phyloP scores from a whole-genome alignment of 768 basidiomycete genomes.

The Amanita thiersii region DNA sequence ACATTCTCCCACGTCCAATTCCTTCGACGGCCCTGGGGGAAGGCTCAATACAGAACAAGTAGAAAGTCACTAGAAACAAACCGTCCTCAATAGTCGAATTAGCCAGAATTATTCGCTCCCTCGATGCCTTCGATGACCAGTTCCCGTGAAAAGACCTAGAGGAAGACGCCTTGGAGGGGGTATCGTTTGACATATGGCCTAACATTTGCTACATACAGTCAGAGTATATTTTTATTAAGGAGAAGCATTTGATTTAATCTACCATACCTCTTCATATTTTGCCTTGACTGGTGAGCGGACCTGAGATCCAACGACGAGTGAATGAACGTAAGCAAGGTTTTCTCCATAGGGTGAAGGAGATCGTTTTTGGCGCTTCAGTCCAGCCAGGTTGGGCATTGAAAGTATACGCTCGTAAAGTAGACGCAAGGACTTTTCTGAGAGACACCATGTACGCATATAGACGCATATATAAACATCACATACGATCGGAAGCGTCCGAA shows the following conservation, averaged over 20 bases:
- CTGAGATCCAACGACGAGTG: neutral
- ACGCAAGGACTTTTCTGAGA: constrained; percentile 18
- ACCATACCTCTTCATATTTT: too few relatives aligned
- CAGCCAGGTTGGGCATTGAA: constrained; percentile 35
- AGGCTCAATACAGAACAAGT: too few relatives aligned
- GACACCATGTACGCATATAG: neutral
- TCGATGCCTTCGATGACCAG: too few relatives aligned
- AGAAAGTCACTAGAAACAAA: too few relatives aligned
- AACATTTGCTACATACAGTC: too few relatives aligned
- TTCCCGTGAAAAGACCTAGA: too few relatives aligned
- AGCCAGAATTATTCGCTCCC: too few relatives aligned
- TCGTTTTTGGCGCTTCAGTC: constrained; percentile 10
- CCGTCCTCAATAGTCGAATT: too few relatives aligned
- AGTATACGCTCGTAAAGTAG: constrained; percentile 33
- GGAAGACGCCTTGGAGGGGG: too few relatives aligned
- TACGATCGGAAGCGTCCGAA: neutral
- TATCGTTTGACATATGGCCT: too few relatives aligned
- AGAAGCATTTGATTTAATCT: neutral
- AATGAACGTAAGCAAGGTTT: neutral
- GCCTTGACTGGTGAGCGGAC: neutral
- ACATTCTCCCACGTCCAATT: too few relatives aligned
- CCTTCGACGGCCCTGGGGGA: too few relatives aligned
- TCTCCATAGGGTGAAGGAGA: neutral
- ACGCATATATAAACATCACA: constrained; percentile 4
- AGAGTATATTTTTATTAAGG: neutral